Base-by-base conservation (phyloP, 23 red algal species). In the Pyropia haitanensis region DNA sequence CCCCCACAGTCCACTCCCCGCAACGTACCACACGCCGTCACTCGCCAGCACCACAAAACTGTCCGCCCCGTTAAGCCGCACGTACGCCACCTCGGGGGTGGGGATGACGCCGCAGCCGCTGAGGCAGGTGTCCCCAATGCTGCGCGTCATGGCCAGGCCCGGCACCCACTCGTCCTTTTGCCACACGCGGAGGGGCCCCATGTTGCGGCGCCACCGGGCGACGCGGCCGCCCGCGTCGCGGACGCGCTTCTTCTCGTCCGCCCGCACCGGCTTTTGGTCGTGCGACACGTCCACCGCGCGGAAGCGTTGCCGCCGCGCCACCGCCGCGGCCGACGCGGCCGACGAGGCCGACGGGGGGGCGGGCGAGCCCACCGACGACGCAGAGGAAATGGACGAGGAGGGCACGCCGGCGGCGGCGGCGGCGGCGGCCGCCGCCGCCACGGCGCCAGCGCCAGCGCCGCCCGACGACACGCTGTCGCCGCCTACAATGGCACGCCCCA, bases 61-160 rank as follows among this genome's bases (percentile, higher is more conserved):
- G 32, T 96, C 91, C 31, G 46, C 51, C 18, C 24, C 23, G 14
- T 64, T 66, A 1, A 96, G 54, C 4, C n/a, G 54, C 0, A 75
- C 70, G 49, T 71, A 82, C 17, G 83, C 80, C 1, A 96, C 72
- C 58, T 96, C 91, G 15, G 91, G 91, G 27, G 78, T 72, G 17
- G 91, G 67, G 50, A 52, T 79, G 26, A 88, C 91, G 18, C 91
- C 91, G 23, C 78, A 77, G 59, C 75, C 77, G 53, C 73, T 80
- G 9, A 96, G 56, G 10, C 90, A 65, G 19, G 77, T 84, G 49
- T 96, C 91, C 24, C 91, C 91, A 64, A 96, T 88, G 33, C 77
- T 85, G 26, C 91, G 76, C 14, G 82, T 96, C 91, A 96, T 96
- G 28, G 91, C 91, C 28, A 96, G 75, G 20, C 91, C 91, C 10